Evolutionary conservation across 2,329 filamentous ascomycete species (phyloP), one percentile per base, ranked within the genome.

Genomic region (Ophiognomonia clavigignenti-juglandacearum): DNA sequence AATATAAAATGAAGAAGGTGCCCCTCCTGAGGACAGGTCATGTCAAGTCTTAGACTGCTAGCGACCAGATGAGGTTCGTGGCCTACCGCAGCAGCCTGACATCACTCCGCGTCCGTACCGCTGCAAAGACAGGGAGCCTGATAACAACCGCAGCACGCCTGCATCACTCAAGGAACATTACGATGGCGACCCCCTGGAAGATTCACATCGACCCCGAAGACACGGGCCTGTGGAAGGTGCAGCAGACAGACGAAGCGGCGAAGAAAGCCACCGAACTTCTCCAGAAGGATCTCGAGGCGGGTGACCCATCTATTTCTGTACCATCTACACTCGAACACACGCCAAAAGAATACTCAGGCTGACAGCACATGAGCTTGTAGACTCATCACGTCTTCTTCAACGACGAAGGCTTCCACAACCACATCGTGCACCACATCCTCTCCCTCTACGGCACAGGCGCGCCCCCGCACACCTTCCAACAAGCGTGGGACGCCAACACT

Each of bases 371-470:
- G n/a, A n/a, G 4, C 20, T 13, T 18, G 3, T 42, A 73, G 68
- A 68, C 67, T 27, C 80, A 90, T 56, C 86, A 95, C 60, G 84
- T 90, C 48, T 95, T 85, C 67, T 95, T 90, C 73, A 95, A 93
- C 52, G 51, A 75, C 0, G 59, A 64, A 2, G 85, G 85, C 0
- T 95, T 86, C 53, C 91, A 96, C 59, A 88, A 96, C 62, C 90
- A 96, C 59, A 88, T 75, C 51, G 75, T 75, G 4, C 90, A 96
- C 57, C 83, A 89, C 29, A 67, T 95, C 5, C 75, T 95, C 10
- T 82, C 83, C 14, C 70, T 93, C 24, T 95, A 85, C 62, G 85
- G 86, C 27, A 80, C 93, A 1, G 84, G 85, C 1, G 88, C 87
- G 7, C 66, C 75, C 0, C 62, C 82, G 0, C 61, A 72, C 0